Evolutionary conservation across 352 stramenopile species (phyloP), one percentile per base, ranked within the genome.

Genomic region (Nothophytophthora sp.): DNA sequence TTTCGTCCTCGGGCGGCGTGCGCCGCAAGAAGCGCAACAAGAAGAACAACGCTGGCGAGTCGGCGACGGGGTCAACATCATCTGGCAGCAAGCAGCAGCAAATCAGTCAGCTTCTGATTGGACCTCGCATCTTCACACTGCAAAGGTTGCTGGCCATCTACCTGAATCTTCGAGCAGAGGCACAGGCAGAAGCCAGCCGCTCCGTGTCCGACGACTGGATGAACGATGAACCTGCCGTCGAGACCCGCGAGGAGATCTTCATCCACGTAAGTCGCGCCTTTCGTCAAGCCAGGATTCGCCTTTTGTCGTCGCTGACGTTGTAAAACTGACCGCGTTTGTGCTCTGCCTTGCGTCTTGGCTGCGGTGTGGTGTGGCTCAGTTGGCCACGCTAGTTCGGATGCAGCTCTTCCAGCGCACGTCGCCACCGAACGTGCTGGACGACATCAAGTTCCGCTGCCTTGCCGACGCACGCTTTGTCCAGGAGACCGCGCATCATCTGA

Each of bases 61-160:
- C 50, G 10, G 47, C 16, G 37, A 37, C 42, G n/a, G 35, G 38
- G 1, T 35, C 44, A 25, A 49, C 37, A 5, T 57, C 41, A 8
- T 51, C 53, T 10, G 33, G 30, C 22, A 67, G 43, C 6, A 70
- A 81, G 36, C 58, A 79, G 35, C 63, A 77, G 48, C 63, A 76
- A 30, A 75, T 86, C 48, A 85, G 58, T 38, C 76, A 88, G 53
- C 52, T 84, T 20, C 70, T 86, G 32, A 63, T 94, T 22, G 83
- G 83, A 0, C 83, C 83, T 23, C 79, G 79, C 35, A 85, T 88
- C 43, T 94, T 92, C 52, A 74, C 67, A 19, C 55, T 91, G 24
- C 76, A 90, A 46, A 67, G 83, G 3, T 63, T 94, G 32, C 46
- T 92, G 15, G 83, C 83, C 22, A 92, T 94, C 39, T 91, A 92